A percentile compares a stretch with the other conserved stretches of the same genome.
Conservation (phyloP, 257 asterid species). For the Salvia rosmarinus region DNA sequence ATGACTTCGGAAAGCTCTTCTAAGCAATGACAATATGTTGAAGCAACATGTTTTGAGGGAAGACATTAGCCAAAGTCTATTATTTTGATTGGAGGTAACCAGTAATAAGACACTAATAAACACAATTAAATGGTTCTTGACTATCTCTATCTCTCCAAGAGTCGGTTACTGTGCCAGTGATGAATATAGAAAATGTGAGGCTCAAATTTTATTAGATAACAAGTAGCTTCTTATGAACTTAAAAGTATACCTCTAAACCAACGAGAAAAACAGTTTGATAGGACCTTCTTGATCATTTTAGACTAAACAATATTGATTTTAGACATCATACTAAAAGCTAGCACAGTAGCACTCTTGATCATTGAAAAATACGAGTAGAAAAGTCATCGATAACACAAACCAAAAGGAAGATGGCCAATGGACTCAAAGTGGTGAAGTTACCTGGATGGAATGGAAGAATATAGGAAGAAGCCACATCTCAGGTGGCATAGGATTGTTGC, state of each 20-base stretch:
- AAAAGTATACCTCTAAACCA: too few species aligned
- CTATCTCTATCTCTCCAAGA: too few species aligned
- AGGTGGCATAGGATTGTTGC: slow-evolving; percentile 98
- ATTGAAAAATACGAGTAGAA: not conserved
- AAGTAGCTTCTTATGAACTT: too few species aligned
- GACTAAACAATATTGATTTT: too few species aligned
- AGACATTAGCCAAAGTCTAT: not conserved
- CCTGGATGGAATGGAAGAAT: slow-evolving; percentile 94
- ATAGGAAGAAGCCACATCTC: slow-evolving; percentile 97
- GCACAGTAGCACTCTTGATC: slow-evolving; percentile 23
- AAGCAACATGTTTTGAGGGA: not conserved
- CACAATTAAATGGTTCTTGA: not conserved
- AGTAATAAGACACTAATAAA: not conserved
- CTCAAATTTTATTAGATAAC: too few species aligned
- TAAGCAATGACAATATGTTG: not conserved
- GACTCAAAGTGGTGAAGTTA: slow-evolving; percentile 32
- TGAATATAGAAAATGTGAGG: too few species aligned
- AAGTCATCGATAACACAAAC: slow-evolving; percentile 22
- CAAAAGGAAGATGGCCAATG: slow-evolving; percentile 4
- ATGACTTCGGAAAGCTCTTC: slow-evolving; percentile 23
- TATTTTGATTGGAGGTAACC: not conserved
- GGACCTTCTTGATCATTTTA: too few species aligned
- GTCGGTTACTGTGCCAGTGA: too few species aligned
- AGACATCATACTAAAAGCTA: slow-evolving; percentile 10
- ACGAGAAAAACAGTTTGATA: too few species aligned